Evolutionary conservation across 495 filamentous ascomycete species (phyloP).

Genomic region (Hapsidospora chrysogenum): DNA sequence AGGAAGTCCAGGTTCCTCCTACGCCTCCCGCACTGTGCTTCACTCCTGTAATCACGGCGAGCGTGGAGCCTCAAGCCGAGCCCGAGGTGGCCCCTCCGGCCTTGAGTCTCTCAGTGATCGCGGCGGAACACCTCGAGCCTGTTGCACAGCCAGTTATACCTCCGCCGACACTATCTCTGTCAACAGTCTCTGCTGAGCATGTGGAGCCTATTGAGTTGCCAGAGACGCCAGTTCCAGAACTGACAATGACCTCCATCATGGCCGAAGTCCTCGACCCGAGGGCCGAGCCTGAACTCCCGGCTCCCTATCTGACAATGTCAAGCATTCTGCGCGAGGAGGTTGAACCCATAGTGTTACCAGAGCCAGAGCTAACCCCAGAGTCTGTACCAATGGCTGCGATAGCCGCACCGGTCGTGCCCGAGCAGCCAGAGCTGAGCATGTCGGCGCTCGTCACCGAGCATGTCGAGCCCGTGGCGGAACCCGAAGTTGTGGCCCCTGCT

Average conservation of each 20-base stretch:
- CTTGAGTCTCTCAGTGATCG: constrained; percentile 9
- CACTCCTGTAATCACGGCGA: constrained; percentile 9
- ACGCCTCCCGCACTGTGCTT: constrained; percentile 8
- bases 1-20: constrained; percentile 3
- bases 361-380: constrained; percentile 2
- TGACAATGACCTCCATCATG: constrained; percentile 8
- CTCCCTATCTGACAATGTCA: constrained; percentile 9
- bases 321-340: constrained; percentile 7
- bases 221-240: constrained; percentile 6
- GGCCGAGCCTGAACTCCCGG: constrained; percentile 10
- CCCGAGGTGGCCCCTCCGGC: constrained; percentile 7
- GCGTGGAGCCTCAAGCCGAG: constrained; percentile 12
- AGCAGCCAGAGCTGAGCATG: constrained; percentile 6
- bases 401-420: background rate
- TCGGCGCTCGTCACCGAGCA: constrained; percentile 11
- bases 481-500: constrained; percentile 8
- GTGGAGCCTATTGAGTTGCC: constrained; percentile 12
- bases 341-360: constrained; percentile 7
- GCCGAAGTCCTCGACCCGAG: constrained; percentile 12
- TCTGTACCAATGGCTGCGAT: background rate
- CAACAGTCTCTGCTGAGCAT: constrained; percentile 10
- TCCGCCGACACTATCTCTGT: constrained; percentile 8
- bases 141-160: constrained; percentile 9
- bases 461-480: constrained; percentile 11
- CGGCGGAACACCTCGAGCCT: constrained; percentile 11